Base-by-base conservation (phyloP, 208 protist genomes). In the Crithidia fasciculata region DNA sequence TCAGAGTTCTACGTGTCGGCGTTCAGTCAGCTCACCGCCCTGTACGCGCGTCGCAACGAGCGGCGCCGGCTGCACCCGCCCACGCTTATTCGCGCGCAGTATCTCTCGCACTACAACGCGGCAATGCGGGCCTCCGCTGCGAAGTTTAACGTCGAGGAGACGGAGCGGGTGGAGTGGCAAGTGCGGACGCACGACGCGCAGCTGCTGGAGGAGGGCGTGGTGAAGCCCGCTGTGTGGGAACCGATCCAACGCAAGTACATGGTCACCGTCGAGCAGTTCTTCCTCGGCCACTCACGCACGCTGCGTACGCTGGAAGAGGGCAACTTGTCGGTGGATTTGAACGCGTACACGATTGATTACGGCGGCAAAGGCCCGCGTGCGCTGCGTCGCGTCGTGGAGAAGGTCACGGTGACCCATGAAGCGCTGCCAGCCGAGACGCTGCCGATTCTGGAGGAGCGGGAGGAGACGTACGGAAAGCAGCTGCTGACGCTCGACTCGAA, bases 181-280 rank as follows among this genome's bases (percentile, higher is more conserved):
- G 82, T 94, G 37, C 86, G 88, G 80, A 85, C 84, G 39, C 77
- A 77, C 69, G 76, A 87, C 6, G 87, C 85, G 12, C 83, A 89
- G 77, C 70, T 88, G 76, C 82, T 94, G n/a, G 85, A 91, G 4
- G 88, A 94, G 52, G 87, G 86, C 36, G 86, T 96, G 37, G 85
- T 95, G 69, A 87, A 89, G 81, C 90, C 85, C 7, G 84, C 90
- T 37, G 75, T 69, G 50, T 96, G 92, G 90, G 92, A 96, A 64
- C 45, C 83, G 10, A 72, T 96, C 56, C 86, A 85, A 39, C 65
- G 65, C 54, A 92, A 92, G 80, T 87, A 86, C 74, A 78, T 89
- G 54, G 49, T 82, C 2, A 72, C 79, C 9, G 70, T 89, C 10
- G 92, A 96, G 81, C 70, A 88, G 54, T 87, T 80, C 69, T 96